Conservation (phyloP, 139 green algal species). For the Yamagishiella unicocca region DNA sequence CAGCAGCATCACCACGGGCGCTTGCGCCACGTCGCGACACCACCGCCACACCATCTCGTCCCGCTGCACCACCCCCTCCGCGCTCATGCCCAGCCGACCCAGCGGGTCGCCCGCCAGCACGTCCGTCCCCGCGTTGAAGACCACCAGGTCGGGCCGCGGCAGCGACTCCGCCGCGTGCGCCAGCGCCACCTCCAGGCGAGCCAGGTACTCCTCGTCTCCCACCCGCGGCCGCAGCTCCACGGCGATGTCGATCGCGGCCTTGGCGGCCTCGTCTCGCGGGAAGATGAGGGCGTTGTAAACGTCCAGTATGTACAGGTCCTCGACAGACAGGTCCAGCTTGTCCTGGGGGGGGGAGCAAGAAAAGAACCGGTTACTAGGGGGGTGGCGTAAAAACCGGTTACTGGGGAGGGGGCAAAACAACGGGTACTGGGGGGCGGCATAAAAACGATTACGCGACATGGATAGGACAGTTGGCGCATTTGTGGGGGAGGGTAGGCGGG, state of each 20-base stretch:
- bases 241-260: constrained; percentile 33
- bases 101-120: constrained; percentile 83
- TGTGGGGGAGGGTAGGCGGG: background rate
- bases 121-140: constrained; percentile 90
- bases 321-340: constrained; percentile 35
- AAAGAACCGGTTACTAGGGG: too few relatives aligned
- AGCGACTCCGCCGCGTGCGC: constrained; percentile 33
- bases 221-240: constrained; percentile 37
- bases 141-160: constrained; percentile 70
- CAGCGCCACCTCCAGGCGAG: constrained; percentile 42
- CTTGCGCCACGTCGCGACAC: constrained; percentile 43
- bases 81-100: constrained; percentile 70
- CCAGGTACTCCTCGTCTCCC: constrained; percentile 39
- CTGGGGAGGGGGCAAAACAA: too few relatives aligned
- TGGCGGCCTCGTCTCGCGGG: constrained; percentile 18
- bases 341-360: constrained; percentile 17
- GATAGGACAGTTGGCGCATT: too few relatives aligned
- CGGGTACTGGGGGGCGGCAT: too few relatives aligned
- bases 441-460: too few relatives aligned
- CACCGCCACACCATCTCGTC: constrained; percentile 67
- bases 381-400: too few relatives aligned
- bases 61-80: constrained; percentile 54
- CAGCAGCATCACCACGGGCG: constrained; percentile 80
- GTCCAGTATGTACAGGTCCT: constrained; percentile 56
- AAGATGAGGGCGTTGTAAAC: constrained; percentile 47